Base-by-base conservation (phyloP, 139 green algal species). In the Volvox reticuliferus region DNA sequence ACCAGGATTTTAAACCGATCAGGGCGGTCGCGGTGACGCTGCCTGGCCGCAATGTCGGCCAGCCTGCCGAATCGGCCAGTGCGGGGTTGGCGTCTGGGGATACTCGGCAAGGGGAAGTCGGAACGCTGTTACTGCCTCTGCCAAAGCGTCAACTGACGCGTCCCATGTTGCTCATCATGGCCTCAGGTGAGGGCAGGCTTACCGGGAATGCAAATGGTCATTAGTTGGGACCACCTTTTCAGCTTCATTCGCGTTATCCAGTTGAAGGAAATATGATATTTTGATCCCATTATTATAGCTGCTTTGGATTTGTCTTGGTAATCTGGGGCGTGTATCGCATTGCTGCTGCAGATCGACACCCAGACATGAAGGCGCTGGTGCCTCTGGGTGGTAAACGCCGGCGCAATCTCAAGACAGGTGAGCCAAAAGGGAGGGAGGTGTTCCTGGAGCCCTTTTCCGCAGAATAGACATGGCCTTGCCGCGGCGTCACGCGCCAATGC, bases 1-100 rank as follows among this genome's bases (percentile, higher is more conserved):
- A n/a, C 0, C 69, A 90, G 86, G 86, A 90, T 69, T 90, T 90
- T 73, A 82, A 83, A 55, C 86, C 86, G 1, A 21, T 90, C 28
- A 21, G 44, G 6, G 86, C 86, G 24, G 71, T 50, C 0, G 71
- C 86, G 33, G 24, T 83, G 2, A 67, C 67, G 12, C 33, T 89
- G 67, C 14, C 79, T 12, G 63, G 30, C 78, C 78, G 61, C 18
- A 3, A 26, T 1, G 61, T 14, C 61, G 62, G 19, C 19, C 79
- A 77, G 30, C 81, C 61, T 63, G 12, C 28, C n/a, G 30, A 24
- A 24, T 24, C 21, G 21, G 65, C 65, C 65, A 12, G 65, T 73
- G 65, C 65, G 24, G 55, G 32, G 33, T 26, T 28, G 76, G 14
- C 5, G 76, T n/a, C 32, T 26, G 33, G 33, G 32, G n/a, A 62